Evolutionary conservation across 1,284 basidiomycete species (phyloP).

Genomic region (Sphaerobolus stellatus): DNA sequence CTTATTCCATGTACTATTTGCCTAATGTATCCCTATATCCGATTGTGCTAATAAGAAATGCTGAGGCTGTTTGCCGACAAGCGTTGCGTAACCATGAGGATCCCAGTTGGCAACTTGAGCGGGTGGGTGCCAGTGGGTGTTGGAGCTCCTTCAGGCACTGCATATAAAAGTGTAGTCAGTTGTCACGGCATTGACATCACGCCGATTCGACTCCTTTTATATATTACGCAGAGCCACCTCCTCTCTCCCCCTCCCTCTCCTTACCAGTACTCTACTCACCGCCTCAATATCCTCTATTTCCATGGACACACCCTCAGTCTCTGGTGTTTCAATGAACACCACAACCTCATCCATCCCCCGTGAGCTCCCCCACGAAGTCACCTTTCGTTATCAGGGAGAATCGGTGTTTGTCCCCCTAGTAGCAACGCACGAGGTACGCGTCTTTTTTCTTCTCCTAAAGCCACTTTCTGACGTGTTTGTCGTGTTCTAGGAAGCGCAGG

Average conservation of each 20-base stretch:
- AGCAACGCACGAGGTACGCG: conserved; percentile 7
- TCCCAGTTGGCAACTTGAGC: conserved; percentile 1
- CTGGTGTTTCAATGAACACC: conserved; percentile 1
- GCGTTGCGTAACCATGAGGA: conserved; percentile 1
- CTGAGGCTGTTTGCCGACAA: not conserved
- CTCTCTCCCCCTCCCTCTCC: not conserved
- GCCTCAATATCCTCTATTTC: not conserved
- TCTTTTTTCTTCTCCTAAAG: not conserved
- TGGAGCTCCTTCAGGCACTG: conserved; percentile 2
- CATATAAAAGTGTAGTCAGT: not conserved
- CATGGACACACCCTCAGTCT: conserved; percentile 8
- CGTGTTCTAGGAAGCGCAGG: conserved; percentile 7
- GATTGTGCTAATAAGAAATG: too few relatives aligned
- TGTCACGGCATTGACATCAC: conserved; percentile 13
- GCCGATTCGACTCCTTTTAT: conserved; percentile 1
- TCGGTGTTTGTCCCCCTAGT: conserved; percentile 6
- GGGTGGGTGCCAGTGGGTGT: not conserved
- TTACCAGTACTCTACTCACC: conserved; percentile 6
- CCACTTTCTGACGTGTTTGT: not conserved
- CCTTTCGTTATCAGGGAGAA: conserved; percentile 9
- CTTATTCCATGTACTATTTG: not conserved
- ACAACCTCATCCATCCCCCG: conserved; percentile 9
- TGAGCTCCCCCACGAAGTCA: conserved; percentile 6
- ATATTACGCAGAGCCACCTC: not conserved
- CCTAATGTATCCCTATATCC: not conserved